Base-by-base conservation (phyloP, 1,284 basidiomycete species). In the Singerocomus inundabilis region DNA sequence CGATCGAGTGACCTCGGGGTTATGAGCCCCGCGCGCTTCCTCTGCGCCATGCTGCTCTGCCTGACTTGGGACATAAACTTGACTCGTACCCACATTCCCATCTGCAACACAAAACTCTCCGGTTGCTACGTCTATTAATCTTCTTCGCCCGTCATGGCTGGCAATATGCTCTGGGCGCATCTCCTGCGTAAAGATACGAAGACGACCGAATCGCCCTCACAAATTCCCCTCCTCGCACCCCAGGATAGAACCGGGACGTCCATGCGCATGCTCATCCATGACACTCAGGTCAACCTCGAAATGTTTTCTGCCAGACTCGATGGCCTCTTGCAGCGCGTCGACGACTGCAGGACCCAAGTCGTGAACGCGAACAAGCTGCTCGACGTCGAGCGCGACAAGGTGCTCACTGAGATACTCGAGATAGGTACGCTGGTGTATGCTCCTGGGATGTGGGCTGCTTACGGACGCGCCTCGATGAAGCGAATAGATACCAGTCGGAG, bases 271-370 rank as follows among this genome's bases (percentile, higher is more conserved):
- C 73, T 88, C 10, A 68, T 88, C 6, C 79, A 85, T 53, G 84
- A 87, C 62, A 85, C 82, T 1, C 82, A 85, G 53, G 75, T 74
- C 11, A 78, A 80, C 49, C 72, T 86, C 38, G 82, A 86, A 62
- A 78, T 71, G 55, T 85, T 85, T 55, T 75, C 80, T 0, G 67
- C 68, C 15, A 71, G 74, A 34, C 74, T 80, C 10, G 76, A 76
- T 18, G 66, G 70, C 25, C 66, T 85, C 21, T 61, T 73, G 2
- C 60, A 62, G 10, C 66, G 63, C 37, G 67, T 79, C 33, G 70
- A 72, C 13, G 68, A 73, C 24, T 67, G 75, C 24, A 72, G 71
- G 53, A 57, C 59, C 5, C 75, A 78, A 51, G 70, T 81, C 33
- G 64, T 68, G 26, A 63, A 67, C n/a, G 70, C 74, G 5, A 73